A percentile compares a stretch with the other conserved stretches of the same genome.
Evolutionary conservation across 2,329 filamentous ascomycete species (phyloP).

Genomic region (Ascochyta clinopodiicola): DNA sequence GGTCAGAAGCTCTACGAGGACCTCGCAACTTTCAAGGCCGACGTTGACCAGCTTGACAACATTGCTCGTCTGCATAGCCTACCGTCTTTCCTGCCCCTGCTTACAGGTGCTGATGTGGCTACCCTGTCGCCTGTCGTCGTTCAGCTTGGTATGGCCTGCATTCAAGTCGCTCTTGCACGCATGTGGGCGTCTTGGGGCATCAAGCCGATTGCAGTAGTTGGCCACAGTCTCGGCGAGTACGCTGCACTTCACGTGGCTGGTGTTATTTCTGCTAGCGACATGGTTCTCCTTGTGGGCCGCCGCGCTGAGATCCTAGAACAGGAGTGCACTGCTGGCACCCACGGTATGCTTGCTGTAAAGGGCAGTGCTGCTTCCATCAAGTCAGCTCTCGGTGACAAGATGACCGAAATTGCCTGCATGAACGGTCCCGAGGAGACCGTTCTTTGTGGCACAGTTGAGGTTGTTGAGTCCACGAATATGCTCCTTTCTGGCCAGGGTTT

Average conservation of each 20-base stretch:
- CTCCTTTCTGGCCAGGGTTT: constrained; percentile 60
- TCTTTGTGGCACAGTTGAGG: constrained; percentile 67
- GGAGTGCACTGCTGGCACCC: constrained; percentile 70
- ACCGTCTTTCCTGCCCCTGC: constrained; percentile 58
- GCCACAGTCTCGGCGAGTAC: constrained; percentile 73
- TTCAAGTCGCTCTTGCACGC: constrained; percentile 59
- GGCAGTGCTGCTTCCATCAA: constrained; percentile 59
- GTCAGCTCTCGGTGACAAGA: constrained; percentile 58
- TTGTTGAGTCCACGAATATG: constrained; percentile 62
- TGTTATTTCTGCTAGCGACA: constrained; percentile 73
- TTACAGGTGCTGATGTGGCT: constrained; percentile 57
- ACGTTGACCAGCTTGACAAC: constrained; percentile 58
- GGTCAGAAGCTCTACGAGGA: constrained; percentile 59
- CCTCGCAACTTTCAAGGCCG: constrained; percentile 55
- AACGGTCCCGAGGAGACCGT: constrained; percentile 80
- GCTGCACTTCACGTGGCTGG: constrained; percentile 74
- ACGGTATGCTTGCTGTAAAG: constrained; percentile 70
- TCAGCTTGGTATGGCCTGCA: constrained; percentile 61
- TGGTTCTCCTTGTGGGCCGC: constrained; percentile 73
- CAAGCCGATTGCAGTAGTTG: constrained; percentile 60
- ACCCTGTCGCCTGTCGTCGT: constrained; percentile 60
- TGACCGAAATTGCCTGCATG: constrained; percentile 70
- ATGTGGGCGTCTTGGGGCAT: constrained; percentile 63
- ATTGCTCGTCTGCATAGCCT: constrained; percentile 55
- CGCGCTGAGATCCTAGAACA: constrained; percentile 70